These are phyloP conservation scores for Neurospora sp. DNA, from an alignment of 2,329 filamentous ascomycete genomes.

Conservation along the genomic window DNA sequence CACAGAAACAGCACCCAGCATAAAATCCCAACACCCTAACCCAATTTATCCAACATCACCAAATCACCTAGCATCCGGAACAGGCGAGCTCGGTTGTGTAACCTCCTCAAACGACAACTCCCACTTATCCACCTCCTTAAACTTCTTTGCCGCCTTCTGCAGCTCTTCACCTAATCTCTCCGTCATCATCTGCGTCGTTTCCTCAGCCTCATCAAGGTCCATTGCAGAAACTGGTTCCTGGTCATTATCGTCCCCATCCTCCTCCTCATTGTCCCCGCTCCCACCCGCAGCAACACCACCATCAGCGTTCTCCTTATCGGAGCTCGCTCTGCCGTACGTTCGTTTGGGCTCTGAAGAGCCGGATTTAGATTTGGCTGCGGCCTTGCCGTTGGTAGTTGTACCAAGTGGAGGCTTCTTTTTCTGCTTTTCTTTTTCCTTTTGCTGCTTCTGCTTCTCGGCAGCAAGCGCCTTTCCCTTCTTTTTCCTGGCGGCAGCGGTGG, in stretches of 20 bases:
- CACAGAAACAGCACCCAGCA: neutral
- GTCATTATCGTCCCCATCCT: constrained; percentile 25
- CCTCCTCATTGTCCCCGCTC: constrained; percentile 7
- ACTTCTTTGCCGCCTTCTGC: constrained; percentile 50
- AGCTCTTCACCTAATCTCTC: constrained; percentile 38
- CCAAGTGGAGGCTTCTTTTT: constrained; percentile 4
- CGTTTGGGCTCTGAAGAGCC: constrained; percentile 18
- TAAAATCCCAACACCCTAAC: neutral
- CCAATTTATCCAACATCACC: neutral
- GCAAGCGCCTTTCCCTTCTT: constrained; percentile 17
- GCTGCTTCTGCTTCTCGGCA: constrained; percentile 6
- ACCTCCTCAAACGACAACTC: constrained; percentile 58
- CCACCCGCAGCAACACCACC: constrained; percentile 18
- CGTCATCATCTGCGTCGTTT: constrained; percentile 15
- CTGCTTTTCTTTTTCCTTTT: constrained; percentile 6
- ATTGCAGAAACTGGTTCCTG: constrained; percentile 19
- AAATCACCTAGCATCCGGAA: constrained; percentile 34
- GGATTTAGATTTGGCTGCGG: neutral
- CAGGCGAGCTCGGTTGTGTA: constrained; percentile 43
- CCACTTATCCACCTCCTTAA: constrained; percentile 60
- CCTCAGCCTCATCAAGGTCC: constrained; percentile 38
- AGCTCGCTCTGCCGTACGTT: constrained; percentile 41
- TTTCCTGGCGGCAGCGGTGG: constrained; percentile 11
- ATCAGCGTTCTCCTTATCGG: constrained; percentile 49
- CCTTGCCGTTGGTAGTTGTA: neutral